A percentile compares a stretch with the other conserved stretches of the same genome.
These are phyloP conservation scores for Xylaria cubensis DNA, from an alignment of 495 filamentous ascomycete species.

Conservation along the genomic window DNA sequence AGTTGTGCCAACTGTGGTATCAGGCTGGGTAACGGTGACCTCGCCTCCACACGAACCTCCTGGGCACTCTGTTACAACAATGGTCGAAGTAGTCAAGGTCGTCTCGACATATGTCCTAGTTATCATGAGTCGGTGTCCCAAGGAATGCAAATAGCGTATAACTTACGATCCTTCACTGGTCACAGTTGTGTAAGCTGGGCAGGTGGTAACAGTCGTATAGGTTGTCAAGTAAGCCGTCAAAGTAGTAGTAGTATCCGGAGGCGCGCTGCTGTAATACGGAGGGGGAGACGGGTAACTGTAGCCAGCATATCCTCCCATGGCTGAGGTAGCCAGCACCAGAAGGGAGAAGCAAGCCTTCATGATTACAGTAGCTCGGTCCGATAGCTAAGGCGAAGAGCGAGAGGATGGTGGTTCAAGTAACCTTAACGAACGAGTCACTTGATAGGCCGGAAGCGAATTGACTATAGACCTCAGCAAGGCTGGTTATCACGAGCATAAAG, in stretches of 20 bases:
- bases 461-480: neutral
- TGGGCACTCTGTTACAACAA: conserved; percentile 41
- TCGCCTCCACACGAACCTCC: conserved; percentile 38
- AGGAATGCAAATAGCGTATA: neutral
- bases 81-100: conserved; percentile 42
- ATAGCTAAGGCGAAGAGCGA: conserved; percentile 35
- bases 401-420: conserved; percentile 44
- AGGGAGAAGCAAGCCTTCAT: conserved; percentile 52
- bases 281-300: conserved; percentile 5
- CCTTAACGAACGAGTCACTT: conserved; percentile 58
- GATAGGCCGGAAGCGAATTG: conserved; percentile 9
- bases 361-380: conserved; percentile 31
- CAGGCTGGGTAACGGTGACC: conserved; percentile 38
- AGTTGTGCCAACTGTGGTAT: conserved; percentile 40
- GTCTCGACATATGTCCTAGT: conserved; percentile 40
- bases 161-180: conserved; percentile 42
- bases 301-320: conserved; percentile 37
- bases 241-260: conserved; percentile 32
- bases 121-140: conserved; percentile 14
- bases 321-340: conserved; percentile 49
- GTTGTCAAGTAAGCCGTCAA: conserved; percentile 38
- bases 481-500: neutral
- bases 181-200: conserved; percentile 40
- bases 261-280: conserved; percentile 30
- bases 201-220: conserved; percentile 43